Evolutionary conservation across 1,139 yeast species (phyloP), one percentile per base, ranked within the genome.

Genomic region (Debaryomyces coudertii): DNA sequence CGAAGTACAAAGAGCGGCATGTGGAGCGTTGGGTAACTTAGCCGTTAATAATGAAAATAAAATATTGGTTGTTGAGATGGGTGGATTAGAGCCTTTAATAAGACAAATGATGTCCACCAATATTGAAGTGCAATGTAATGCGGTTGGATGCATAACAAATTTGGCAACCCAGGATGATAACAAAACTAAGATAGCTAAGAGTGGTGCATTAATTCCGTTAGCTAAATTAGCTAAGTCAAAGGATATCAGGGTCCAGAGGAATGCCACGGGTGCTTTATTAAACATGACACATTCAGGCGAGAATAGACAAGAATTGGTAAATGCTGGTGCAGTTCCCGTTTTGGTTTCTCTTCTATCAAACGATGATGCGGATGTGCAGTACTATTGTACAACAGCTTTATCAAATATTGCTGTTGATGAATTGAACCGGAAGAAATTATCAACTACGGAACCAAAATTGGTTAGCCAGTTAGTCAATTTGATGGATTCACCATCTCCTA

Each of bases 271-370:
- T 41, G 99, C 99, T 0, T 75, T 93, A 61, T 78, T 93, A 55
- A 93, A 93, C 69, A 93, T 93, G 99, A 93, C 99, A 37, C 99
- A 93, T 65, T 89, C 96, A 16, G 90, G 88, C 54, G 99, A 92
- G 70, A 93, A 95, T 68, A 84, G 99, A 69, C 95, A 88, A 66
- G 98, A 95, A 67, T 77, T 93, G 54, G 99, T 93, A 42, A 90
- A 89, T 65, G 98, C 99, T 2, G 99, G 98, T 36, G 97, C 99
- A 6, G 96, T 93, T 5, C 99, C 99, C 1, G 97, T 93, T 7
- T 76, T 93, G 48, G 98, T 93, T 8, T 85, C 95, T n/a, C 74
- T 95, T 50, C 75, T 93, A 53, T 81, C 95, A 1, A 87, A 92
- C 44, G 81, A 85, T 20, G 99, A 93, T 66, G 90, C 97, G 3